Evolutionary conservation across 345 rosid genomes (phyloP).

Genomic region (Melaleuca alternifolia): DNA sequence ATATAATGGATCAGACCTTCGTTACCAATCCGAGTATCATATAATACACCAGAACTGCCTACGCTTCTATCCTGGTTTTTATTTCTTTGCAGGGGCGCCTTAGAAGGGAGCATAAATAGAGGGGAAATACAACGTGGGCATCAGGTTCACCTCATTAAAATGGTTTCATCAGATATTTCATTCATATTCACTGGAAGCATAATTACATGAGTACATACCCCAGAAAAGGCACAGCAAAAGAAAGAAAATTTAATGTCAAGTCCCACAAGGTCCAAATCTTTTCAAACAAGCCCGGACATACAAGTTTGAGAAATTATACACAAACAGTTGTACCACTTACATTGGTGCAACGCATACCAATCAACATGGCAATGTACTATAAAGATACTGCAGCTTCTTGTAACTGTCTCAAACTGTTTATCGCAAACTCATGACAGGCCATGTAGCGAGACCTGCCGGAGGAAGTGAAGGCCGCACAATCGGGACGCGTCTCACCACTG

Average conservation of each 20-base stretch:
- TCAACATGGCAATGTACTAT: not conserved
- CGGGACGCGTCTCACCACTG: constrained; percentile 74
- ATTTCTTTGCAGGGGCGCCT: not conserved
- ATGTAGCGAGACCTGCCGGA: constrained; percentile 47
- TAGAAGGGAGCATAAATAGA: not conserved
- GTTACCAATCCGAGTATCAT: not conserved
- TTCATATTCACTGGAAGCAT: not conserved
- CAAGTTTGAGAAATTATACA: not conserved
- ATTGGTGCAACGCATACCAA: not conserved
- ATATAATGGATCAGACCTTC: not conserved
- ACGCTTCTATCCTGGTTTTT: not conserved
- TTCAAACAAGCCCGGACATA: not conserved
- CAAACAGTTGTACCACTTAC: not conserved
- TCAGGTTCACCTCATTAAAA: not conserved
- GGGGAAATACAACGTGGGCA: not conserved
- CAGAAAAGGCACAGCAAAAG: not conserved
- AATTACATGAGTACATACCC: not conserved
- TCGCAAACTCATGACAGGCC: constrained; percentile 81
- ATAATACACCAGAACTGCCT: not conserved
- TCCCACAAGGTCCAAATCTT: not conserved
- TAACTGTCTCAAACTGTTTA: constrained; percentile 3
- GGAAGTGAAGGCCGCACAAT: constrained; percentile 66
- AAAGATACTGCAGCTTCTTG: not conserved
- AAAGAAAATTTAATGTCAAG: not conserved
- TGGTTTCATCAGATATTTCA: not conserved